A percentile compares a stretch with the other conserved stretches of the same genome.
Conservation (phyloP, 2,329 filamentous ascomycete genomes). For the Hirsutella rhossiliensis region DNA sequence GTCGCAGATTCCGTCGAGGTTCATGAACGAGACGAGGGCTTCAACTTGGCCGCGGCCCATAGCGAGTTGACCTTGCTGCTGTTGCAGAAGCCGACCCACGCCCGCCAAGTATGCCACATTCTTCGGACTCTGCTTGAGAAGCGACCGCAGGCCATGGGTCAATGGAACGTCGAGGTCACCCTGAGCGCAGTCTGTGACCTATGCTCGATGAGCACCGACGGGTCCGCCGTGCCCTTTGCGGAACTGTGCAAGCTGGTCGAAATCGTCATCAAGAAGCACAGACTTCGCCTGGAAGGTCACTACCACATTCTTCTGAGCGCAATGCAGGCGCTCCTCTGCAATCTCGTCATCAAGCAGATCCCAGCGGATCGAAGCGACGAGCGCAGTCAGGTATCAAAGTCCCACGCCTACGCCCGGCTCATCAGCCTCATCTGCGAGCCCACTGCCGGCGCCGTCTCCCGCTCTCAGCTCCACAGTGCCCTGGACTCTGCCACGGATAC, state of each 20-base stretch:
- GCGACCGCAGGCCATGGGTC: slow-evolving; percentile 36
- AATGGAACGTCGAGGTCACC: slow-evolving; percentile 46
- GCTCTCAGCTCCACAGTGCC: slow-evolving; percentile 26
- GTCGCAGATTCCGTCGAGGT: slow-evolving; percentile 16
- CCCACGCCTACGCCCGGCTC: slow-evolving; percentile 40
- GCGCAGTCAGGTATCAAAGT: slow-evolving; percentile 28
- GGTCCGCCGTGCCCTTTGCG: slow-evolving; percentile 26
- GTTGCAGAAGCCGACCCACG: slow-evolving; percentile 17
- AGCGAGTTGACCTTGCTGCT: slow-evolving; percentile 26
- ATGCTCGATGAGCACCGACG: slow-evolving; percentile 11
- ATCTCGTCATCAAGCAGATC: slow-evolving; percentile 29
- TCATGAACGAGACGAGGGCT: slow-evolving; percentile 14
- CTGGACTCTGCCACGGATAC: slow-evolving; percentile 49
- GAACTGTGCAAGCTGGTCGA: slow-evolving; percentile 42
- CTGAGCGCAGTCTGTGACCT: slow-evolving; percentile 31
- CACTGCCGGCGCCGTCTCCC: slow-evolving; percentile 41
- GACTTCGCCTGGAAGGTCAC: slow-evolving; percentile 48
- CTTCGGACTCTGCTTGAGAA: slow-evolving; percentile 36
- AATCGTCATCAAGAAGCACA: slow-evolving; percentile 44
- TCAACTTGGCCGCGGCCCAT: slow-evolving; percentile 28
- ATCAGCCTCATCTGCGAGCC: slow-evolving; percentile 49
- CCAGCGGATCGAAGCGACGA: slow-evolving; percentile 7
- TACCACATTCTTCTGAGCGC: slow-evolving; percentile 44
- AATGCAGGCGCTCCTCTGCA: slow-evolving; percentile 43
- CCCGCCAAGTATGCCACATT: slow-evolving; percentile 26